These are phyloP conservation scores for Ophiocordyceps unilateralis DNA, from an alignment of 2,329 filamentous ascomycete genomes.

Conservation along the genomic window DNA sequence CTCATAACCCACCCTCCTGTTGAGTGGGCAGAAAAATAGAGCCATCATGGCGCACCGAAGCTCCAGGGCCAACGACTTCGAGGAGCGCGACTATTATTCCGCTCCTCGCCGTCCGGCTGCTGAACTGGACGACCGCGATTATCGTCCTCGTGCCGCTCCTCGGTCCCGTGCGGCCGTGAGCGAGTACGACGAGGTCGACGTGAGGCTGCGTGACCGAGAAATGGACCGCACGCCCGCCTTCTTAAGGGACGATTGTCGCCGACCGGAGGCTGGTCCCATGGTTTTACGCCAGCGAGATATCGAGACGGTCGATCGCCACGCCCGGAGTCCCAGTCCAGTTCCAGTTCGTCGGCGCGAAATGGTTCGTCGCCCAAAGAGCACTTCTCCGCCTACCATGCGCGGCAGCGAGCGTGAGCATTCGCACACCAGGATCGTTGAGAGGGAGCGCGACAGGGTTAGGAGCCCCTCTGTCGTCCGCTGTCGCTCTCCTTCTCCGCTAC, in stretches of 20 bases:
- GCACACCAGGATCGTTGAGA: constrained; percentile 20
- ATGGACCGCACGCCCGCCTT: constrained; percentile 30
- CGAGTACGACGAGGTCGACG: constrained; percentile 20
- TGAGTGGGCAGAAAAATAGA: neutral
- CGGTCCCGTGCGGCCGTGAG: constrained; percentile 3
- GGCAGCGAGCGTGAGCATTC: constrained; percentile 17
- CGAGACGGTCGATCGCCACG: constrained; percentile 34
- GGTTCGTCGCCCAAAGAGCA: constrained; percentile 24
- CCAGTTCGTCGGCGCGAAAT: constrained; percentile 24
- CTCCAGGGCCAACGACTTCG: constrained; percentile 18
- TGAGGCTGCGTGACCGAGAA: constrained; percentile 26
- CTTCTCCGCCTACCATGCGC: constrained; percentile 17
- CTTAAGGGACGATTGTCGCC: constrained; percentile 30
- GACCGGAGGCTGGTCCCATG: constrained; percentile 30
- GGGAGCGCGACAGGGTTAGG: constrained; percentile 15
- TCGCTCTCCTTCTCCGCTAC: constrained; percentile 10
- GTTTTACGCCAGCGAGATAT: constrained; percentile 38
- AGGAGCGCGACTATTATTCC: constrained; percentile 16
- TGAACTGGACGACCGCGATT: constrained; percentile 11
- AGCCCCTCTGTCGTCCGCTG: constrained; percentile 18
- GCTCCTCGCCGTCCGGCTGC: neutral
- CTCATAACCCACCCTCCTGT: neutral
- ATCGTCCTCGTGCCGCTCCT: constrained; percentile 7
- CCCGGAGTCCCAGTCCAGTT: constrained; percentile 25
- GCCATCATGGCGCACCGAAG: constrained; percentile 7